Conservation (phyloP, 148 eudicot genomes). For the Gaultheria prostrata region DNA sequence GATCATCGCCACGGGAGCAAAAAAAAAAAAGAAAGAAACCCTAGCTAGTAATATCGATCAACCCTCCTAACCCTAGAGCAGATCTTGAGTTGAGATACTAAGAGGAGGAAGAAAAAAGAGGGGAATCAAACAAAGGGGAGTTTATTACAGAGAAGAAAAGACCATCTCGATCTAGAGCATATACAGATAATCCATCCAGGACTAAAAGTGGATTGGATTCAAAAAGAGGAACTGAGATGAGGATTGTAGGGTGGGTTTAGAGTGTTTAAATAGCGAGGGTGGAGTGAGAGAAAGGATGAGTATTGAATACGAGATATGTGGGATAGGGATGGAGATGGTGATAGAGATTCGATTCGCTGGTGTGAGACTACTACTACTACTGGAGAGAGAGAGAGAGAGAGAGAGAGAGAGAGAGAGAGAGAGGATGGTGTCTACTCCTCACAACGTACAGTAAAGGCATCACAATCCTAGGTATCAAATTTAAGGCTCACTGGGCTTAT, state of each 20-base stretch:
- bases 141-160: neutral
- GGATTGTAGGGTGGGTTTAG: slow-evolving; percentile 9
- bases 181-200: too few relatives aligned
- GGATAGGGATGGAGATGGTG: slow-evolving; percentile 19
- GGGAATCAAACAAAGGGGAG: slow-evolving; percentile 9
- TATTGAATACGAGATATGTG: slow-evolving; percentile 19
- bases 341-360: neutral
- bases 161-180: neutral
- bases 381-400: slow-evolving; percentile 20
- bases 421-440: slow-evolving; percentile 17
- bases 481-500: slow-evolving; percentile 27
- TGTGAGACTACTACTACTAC: neutral
- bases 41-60: slow-evolving; percentile 4
- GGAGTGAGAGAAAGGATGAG: slow-evolving; percentile 25
- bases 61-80: slow-evolving; percentile 39
- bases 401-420: slow-evolving; percentile 22
- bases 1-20: too few relatives aligned
- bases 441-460: slow-evolving; percentile 55
- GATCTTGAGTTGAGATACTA: neutral
- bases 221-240: slow-evolving; percentile 20
- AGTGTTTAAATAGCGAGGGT: slow-evolving; percentile 26
- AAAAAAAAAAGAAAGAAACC: slow-evolving; percentile 10
- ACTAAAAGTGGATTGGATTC: neutral
- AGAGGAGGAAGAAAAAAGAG: slow-evolving; percentile 3
- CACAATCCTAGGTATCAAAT: slow-evolving; percentile 58